These are phyloP conservation scores for Canavalia gladiata DNA, from an alignment of 306 rosid species.

Conservation along the genomic window DNA sequence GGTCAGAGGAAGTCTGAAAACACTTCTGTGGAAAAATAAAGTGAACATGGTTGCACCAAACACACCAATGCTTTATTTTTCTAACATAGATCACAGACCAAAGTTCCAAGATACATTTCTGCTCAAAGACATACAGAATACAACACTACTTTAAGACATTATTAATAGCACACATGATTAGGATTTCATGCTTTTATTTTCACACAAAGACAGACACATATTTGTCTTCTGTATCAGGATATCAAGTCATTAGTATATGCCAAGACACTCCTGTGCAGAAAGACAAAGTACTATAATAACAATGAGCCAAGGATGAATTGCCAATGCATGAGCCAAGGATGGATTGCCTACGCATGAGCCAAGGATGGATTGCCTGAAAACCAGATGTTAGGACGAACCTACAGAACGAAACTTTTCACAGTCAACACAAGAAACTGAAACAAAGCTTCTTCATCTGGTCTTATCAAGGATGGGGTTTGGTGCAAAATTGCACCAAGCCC, in stretches of 20 bases:
- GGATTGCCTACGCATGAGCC: slow-evolving; percentile 68
- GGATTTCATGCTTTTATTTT: slow-evolving; percentile 51
- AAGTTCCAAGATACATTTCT: slow-evolving; percentile 51
- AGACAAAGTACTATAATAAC: slow-evolving; percentile 39
- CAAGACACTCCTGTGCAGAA: slow-evolving; percentile 42
- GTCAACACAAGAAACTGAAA: slow-evolving; percentile 43
- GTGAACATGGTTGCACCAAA: too few relatives aligned
- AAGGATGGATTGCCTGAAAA: slow-evolving; percentile 64
- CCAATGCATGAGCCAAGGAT: slow-evolving; percentile 65
- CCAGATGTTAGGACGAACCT: slow-evolving; percentile 64
- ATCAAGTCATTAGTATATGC: slow-evolving; percentile 47
- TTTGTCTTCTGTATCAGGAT: slow-evolving; percentile 43
- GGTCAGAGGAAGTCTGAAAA: too few relatives aligned
- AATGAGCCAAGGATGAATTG: slow-evolving; percentile 89
- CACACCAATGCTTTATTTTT: slow-evolving; percentile 42
- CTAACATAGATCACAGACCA: slow-evolving; percentile 40
- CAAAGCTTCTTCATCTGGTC: slow-evolving; percentile 64
- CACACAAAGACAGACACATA: slow-evolving; percentile 48
- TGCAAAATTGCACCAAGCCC: slow-evolving; percentile 52
- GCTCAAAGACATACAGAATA: slow-evolving; percentile 43
- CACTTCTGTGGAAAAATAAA: background rate
- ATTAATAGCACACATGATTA: slow-evolving; percentile 43
- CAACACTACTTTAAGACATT: slow-evolving; percentile 39
- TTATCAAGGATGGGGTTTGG: slow-evolving; percentile 55
- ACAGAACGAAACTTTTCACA: slow-evolving; percentile 49